These are phyloP conservation scores for Ophiostoma sp. DNA, from an alignment of 2,329 filamentous ascomycete genomes.

Conservation along the genomic window DNA sequence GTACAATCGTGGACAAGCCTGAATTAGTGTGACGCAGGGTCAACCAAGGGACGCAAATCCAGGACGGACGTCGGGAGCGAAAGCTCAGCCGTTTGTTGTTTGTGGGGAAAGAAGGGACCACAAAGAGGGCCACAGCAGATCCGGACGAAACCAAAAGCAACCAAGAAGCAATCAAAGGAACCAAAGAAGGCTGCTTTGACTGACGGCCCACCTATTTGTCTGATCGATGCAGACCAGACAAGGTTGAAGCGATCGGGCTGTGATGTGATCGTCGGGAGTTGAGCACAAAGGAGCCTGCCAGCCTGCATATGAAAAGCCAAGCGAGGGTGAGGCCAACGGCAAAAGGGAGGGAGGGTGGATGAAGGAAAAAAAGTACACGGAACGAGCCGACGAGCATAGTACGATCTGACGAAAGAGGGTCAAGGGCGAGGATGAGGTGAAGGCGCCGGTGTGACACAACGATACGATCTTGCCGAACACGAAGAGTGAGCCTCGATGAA, in stretches of 20 bases:
- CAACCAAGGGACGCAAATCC: neutral
- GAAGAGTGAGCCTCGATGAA: neutral
- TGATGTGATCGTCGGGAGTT: neutral
- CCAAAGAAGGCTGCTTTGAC: neutral
- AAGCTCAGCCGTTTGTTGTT: neutral
- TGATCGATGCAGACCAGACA: neutral
- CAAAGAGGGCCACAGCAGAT: neutral
- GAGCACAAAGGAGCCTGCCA: neutral
- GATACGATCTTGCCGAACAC: neutral
- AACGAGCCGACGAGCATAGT: neutral
- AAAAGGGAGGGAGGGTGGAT: neutral
- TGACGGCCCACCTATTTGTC: neutral
- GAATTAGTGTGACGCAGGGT: neutral
- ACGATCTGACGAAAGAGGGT: neutral
- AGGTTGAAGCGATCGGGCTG: neutral
- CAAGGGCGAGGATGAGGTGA: neutral
- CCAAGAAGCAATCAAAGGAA: neutral
- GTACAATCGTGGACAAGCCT: neutral
- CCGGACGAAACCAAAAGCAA: no score
- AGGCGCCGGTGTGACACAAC: neutral
- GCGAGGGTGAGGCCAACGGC: neutral
- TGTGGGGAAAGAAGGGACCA: conserved; percentile 1
- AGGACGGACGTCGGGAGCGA: neutral
- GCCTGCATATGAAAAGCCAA: neutral
- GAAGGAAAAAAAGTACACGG: neutral